phyloP scores from a whole-genome alignment of 768 basidiomycete species.

The Pilatotrama ljubarskyi region DNA sequence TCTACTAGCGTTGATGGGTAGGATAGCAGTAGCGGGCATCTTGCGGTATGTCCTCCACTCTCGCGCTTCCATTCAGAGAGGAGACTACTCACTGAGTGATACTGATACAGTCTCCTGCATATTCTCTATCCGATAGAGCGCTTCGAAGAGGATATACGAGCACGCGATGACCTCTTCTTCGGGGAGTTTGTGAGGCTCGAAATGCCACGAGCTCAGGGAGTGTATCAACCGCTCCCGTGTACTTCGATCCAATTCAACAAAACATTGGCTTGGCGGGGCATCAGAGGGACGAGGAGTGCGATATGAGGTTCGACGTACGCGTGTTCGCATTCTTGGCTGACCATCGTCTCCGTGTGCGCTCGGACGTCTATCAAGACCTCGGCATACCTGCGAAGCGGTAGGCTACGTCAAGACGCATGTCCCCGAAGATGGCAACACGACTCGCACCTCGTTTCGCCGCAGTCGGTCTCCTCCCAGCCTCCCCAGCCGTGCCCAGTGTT shows the following conservation, averaged over 20 bases:
- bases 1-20: too few species aligned
- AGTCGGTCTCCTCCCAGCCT: conserved; percentile 50
- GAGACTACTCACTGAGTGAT: conserved; percentile 45
- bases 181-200: conserved; percentile 82
- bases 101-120: conserved; percentile 60
- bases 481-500: conserved; percentile 75
- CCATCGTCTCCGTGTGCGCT: conserved; percentile 71
- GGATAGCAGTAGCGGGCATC: too few species aligned
- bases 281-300: not conserved
- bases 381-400: conserved; percentile 51
- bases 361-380: conserved; percentile 87
- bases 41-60: too few species aligned
- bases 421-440: conserved; percentile 10
- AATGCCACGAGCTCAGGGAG: conserved; percentile 79
- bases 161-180: conserved; percentile 83
- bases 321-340: conserved; percentile 53
- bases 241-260: conserved; percentile 44
- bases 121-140: conserved; percentile 76
- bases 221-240: conserved; percentile 65
- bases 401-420: conserved; percentile 21
- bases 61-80: not conserved
- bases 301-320: conserved; percentile 37
- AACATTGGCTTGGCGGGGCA: conserved; percentile 19
- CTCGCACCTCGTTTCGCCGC: conserved; percentile 52
- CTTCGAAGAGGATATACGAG: conserved; percentile 85